A percentile compares a stretch with the other conserved stretches of the same genome.
Conservation (phyloP, 495 filamentous ascomycete species). For the Collariella sp. region DNA sequence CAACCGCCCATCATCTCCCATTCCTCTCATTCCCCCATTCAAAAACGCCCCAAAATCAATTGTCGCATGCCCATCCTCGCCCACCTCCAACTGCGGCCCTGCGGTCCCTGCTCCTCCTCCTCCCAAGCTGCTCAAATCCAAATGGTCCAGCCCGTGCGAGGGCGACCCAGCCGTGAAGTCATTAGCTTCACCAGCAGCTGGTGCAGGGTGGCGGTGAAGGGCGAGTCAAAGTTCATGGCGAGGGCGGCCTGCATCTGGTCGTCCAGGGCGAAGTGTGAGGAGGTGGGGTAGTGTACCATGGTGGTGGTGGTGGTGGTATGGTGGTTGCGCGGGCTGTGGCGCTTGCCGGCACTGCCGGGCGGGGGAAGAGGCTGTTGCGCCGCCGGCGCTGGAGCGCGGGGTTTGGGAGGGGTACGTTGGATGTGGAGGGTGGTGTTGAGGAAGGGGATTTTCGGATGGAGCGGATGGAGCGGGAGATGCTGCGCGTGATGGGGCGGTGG, state of each 20-base stretch:
- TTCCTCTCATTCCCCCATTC: too few species aligned
- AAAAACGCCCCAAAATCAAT: conserved; percentile 39
- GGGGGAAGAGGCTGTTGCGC: conserved; percentile 12
- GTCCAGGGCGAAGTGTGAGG: conserved; percentile 25
- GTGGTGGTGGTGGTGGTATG: not conserved
- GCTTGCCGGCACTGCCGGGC: conserved; percentile 21
- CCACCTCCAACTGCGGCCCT: too few species aligned
- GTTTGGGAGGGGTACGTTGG: conserved; percentile 39
- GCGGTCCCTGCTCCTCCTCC: too few species aligned
- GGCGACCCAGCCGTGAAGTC: conserved; percentile 35
- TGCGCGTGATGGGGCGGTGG: conserved; percentile 49
- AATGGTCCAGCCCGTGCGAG: conserved; percentile 24
- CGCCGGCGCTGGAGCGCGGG: conserved; percentile 24
- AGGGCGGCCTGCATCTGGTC: conserved; percentile 7
- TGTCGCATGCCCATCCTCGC: conserved; percentile 2
- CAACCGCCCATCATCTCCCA: conserved; percentile 39
- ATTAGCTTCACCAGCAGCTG: conserved; percentile 49
- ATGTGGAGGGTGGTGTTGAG: conserved; percentile 22
- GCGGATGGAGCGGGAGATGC: conserved; percentile 44
- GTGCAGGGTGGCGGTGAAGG: conserved; percentile 52
- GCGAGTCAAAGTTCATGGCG: conserved; percentile 37
- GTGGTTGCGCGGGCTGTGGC: conserved; percentile 34
- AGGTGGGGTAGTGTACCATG: conserved; percentile 4
- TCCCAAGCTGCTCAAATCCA: conserved; percentile 34
- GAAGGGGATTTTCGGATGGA: conserved; percentile 34